Evolutionary conservation across 2,329 filamentous ascomycete genomes (phyloP), one percentile per base, ranked within the genome.

Genomic region (Diaporthe longicolla): DNA sequence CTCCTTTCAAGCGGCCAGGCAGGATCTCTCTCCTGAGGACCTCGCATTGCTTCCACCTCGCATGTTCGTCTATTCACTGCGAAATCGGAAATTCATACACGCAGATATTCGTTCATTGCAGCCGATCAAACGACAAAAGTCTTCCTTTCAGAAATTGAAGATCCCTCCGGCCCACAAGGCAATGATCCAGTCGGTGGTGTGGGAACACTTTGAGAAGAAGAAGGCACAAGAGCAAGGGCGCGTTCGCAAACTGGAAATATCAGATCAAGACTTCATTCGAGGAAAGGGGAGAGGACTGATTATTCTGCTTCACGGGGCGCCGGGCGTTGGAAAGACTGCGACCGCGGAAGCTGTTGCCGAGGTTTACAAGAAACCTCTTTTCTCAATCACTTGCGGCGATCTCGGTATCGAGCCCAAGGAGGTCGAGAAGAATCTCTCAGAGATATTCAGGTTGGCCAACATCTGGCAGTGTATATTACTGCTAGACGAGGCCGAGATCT

Each of bases 401-500:
- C 73, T 84, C 10, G 81, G 82, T 21, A 73, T 70, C 9, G 72
- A 75, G 1, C 75, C 82, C 0, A 57, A 73, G 0, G 75, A 77
- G 2, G 77, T 83, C 9, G 81, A 82, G 69, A 59, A 65, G 5
- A 77, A 78, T 11, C 74, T 84, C 11, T 57, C 75, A 6, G 59
- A 76, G 15, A 73, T 77, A n/a, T 82, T 84, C 71, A 72, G 75
- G 4, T 72, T 81, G 6, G 82, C 79, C 0, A 72, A 74, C 3
- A 72, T 70, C 1, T 87, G 84, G 85, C 81, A 84, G 50, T 83
- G 81, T 19, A 82, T 86, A 0, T 74, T 87, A 0, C 77, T 85
- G 0, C 75, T 85, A 1, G 83, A 84, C 8, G 83, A 85, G 61
- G 82, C 82, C 0, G 85, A 86, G n/a, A 83, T 85, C 17, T 87